These are phyloP conservation scores for Elsinoe batatas DNA, from an alignment of 2,329 filamentous ascomycete species.

Conservation along the genomic window DNA sequence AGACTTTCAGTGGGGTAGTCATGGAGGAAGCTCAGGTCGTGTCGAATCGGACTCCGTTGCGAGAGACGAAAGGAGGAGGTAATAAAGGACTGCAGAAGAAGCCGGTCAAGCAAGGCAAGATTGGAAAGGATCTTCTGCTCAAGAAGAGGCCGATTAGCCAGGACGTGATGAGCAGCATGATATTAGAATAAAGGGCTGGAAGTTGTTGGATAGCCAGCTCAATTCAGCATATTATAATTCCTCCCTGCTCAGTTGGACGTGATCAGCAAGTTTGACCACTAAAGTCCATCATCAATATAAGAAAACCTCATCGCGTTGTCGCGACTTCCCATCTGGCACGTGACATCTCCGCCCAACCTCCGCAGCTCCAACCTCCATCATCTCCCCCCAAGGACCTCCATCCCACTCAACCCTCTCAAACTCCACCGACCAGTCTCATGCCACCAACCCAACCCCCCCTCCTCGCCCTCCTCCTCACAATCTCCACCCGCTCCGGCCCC, in stretches of 20 bases:
- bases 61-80: slow-evolving; percentile 25
- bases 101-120: slow-evolving; percentile 9
- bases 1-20: background rate
- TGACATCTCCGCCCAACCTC: background rate
- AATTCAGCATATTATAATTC: background rate
- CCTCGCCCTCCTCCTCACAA: slow-evolving; percentile 63
- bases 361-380: background rate
- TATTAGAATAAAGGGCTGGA: background rate
- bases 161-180: slow-evolving; percentile 13
- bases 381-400: background rate
- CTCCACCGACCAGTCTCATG: background rate
- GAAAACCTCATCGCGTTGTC: no score
- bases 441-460: slow-evolving; percentile 38
- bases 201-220: background rate
- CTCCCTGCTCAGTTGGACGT: background rate
- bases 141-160: slow-evolving; percentile 21
- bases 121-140: slow-evolving; percentile 13
- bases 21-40: background rate
- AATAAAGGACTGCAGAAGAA: background rate
- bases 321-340: background rate
- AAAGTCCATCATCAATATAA: no score
- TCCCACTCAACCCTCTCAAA: background rate
- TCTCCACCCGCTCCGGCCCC: slow-evolving; percentile 67
- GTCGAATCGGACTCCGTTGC: background rate
- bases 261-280: no score